Evolutionary conservation across 2,329 filamentous ascomycete species (phyloP), one percentile per base, ranked within the genome.

Genomic region (Pseudogymnoascus sp.): DNA sequence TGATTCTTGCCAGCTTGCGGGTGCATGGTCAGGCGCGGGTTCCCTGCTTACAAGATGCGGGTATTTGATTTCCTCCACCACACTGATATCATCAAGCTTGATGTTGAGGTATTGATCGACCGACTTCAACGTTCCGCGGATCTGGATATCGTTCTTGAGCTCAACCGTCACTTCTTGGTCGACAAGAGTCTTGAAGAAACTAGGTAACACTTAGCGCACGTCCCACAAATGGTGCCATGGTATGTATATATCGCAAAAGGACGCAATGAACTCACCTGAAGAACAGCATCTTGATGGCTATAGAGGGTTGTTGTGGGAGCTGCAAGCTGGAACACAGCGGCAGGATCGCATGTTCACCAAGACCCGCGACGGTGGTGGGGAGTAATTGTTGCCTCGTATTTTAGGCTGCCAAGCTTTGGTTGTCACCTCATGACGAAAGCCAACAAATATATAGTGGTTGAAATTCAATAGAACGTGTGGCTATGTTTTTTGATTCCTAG

Each of bases 81-180:
- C 93, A 65, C 87, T 83, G 64, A 97, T 95, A 71, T 97, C 91
- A 72, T 99, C 94, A 58, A 99, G 85, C 80, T 97, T 97, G 78
- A 99, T 97, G 78, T 99, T 99, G 72, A 99, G 85, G 77, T 96
- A 99, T 79, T 97, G 94, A 74, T 99, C 94, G 67, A 99, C 93
- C 72, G 90, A 95, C 81, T 97, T 99, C 67, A 99, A 82, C 35
- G 88, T 95, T 67, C 94, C 94, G 70, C 90, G 90, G 74, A 99
- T 95, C 73, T 92, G 91, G 69, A 99, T 96, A 77, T 99, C 94
- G 75, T 99, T 99, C 79, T 99, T 99, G 74, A 99, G 89, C 80
- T 99, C 94, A 73, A 99, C 91, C 54, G 92, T 97, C 71, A 99
- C 92, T 79, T 95, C 87, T 68, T 94, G 89, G 79, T 97, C 94